These are phyloP conservation scores for Hericium alpestre DNA, from an alignment of 768 basidiomycete species.

Conservation along the genomic window DNA sequence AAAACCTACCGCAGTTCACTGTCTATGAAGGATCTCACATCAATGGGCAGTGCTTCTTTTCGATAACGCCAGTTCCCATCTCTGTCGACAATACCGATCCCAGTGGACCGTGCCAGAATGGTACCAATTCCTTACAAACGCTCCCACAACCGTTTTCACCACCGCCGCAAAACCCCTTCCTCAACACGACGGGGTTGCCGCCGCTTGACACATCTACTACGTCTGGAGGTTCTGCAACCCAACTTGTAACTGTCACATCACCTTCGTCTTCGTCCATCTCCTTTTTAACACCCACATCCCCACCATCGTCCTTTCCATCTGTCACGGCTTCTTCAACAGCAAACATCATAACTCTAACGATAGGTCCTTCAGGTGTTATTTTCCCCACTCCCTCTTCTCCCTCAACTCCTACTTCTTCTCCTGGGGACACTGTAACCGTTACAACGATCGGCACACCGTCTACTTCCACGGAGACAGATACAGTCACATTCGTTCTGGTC, in stretches of 20 bases:
- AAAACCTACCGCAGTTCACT: constrained; percentile 26
- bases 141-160: constrained; percentile 17
- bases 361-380: constrained; percentile 2
- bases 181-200: constrained; percentile 8
- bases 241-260: not conserved
- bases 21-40: constrained; percentile 37
- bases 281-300: not conserved
- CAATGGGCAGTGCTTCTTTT: constrained; percentile 26
- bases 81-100: constrained; percentile 12
- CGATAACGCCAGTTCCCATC: constrained; percentile 31
- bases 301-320: not conserved
- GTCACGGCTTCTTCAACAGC: not conserved
- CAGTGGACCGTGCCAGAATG: constrained; percentile 12
- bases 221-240: not conserved
- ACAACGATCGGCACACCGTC: not conserved
- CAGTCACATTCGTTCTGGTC: not conserved
- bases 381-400: not conserved
- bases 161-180: constrained; percentile 16
- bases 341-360: not conserved
- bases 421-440: not conserved
- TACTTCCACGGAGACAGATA: not conserved
- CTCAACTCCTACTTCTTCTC: not conserved
- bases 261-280: not conserved
- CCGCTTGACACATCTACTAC: not conserved
- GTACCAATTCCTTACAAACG: constrained; percentile 15